phyloP scores from a whole-genome alignment of 2,329 filamentous ascomycete species.

The Triangularia setosa region DNA sequence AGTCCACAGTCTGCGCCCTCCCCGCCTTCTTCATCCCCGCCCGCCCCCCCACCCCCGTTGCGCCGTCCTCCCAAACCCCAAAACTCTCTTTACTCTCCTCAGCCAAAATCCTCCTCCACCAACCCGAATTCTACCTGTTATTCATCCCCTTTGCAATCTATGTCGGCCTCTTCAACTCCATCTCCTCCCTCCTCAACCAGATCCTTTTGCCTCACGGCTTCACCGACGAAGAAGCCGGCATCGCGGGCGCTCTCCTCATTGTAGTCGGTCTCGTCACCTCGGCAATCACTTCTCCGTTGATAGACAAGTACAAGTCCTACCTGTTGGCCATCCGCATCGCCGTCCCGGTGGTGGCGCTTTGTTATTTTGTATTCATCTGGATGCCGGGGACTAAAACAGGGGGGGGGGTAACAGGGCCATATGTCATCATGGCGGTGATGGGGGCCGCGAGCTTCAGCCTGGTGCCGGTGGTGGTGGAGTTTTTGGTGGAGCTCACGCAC shows the following conservation, averaged over 20 bases:
- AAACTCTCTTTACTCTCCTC: conserved; percentile 53
- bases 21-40: conserved; percentile 80
- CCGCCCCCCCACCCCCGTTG: conserved; percentile 71
- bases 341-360: conserved; percentile 68
- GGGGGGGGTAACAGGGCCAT: conserved; percentile 59
- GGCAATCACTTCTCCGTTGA: conserved; percentile 73
- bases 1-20: conserved; percentile 61
- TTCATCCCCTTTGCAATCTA: conserved; percentile 78
- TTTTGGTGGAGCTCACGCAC: conserved; percentile 80
- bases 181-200: conserved; percentile 85
- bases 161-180: conserved; percentile 89
- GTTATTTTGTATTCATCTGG: conserved; percentile 77
- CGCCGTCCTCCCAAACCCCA: conserved; percentile 59
- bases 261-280: conserved; percentile 76
- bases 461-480: conserved; percentile 81
- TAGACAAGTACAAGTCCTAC: conserved; percentile 81
- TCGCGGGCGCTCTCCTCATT: conserved; percentile 85
- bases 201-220: conserved; percentile 85
- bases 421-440: conserved; percentile 68
- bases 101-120: conserved; percentile 50
- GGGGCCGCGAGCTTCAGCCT: conserved; percentile 78
- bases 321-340: conserved; percentile 67
- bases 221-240: conserved; percentile 77
- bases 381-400: conserved; percentile 60
- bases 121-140: conserved; percentile 74